Base-by-base conservation (phyloP, 1,284 basidiomycete genomes). In the Fomitopsis pinicola region DNA sequence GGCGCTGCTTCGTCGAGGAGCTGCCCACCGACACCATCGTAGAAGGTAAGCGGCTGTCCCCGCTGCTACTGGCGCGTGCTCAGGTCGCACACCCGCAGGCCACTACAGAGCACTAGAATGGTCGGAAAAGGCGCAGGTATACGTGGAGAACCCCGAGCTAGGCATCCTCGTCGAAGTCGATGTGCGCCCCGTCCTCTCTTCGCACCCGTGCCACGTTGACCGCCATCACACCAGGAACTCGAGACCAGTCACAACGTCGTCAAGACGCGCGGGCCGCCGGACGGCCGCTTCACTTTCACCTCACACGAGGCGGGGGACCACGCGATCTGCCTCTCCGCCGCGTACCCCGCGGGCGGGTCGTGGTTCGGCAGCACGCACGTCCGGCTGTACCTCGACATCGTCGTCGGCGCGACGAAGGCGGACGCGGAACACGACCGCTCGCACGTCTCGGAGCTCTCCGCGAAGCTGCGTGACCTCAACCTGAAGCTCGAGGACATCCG, bases 241-340 rank as follows among this genome's bases (percentile, higher is more conserved):
- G 87, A 90, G 52, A 86, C 82, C 2, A 83, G 83, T 3, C 87
- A 94, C 68, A 76, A 80, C 56, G 91, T 97, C 35, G 94, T 95
- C 45, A 91, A 91, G 69, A 95, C 95, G 2, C 88, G 88, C 17
- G 97, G 97, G 0, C 91, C 95, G 6, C 81, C 88, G 7, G 92
- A 97, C 60, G 92, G 97, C 55, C 88, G 88, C 65, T 99, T 99
- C 77, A 98, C 97, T 0, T 99, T 99, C 73, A 97, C 97, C 19
- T 96, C 95, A 2, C 94, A 98, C 76, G 94, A 97, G 65, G 85
- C 95, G 60, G 97, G 96, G 59, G 96, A 98, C 79, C 97, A 99
- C 77, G 88, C 92, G 60, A 97, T 99, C 73, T 99, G 97, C 74
- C 83, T 99, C 58, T 89, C 89, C 14, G 92, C 94, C 35, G 95